These are phyloP conservation scores for Ceratobasidium sp. DNA, from an alignment of 1,284 basidiomycete genomes.

Conservation along the genomic window DNA sequence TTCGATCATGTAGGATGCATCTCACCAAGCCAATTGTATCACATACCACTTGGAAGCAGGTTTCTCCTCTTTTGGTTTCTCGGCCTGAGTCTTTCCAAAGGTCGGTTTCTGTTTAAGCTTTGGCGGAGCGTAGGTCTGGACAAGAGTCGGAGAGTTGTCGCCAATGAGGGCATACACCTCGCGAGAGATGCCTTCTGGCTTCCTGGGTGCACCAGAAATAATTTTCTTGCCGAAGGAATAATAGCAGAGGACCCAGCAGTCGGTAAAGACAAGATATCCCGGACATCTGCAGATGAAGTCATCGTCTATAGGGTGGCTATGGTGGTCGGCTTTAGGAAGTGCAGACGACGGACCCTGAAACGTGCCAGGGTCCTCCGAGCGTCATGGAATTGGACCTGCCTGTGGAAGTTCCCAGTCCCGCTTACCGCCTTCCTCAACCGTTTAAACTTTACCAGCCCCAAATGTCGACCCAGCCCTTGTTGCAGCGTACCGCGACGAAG, in stretches of 20 bases:
- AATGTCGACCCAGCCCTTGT: slow-evolving; percentile 98
- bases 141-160: slow-evolving; percentile 83
- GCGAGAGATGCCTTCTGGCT: slow-evolving; percentile 89
- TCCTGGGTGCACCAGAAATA: slow-evolving; percentile 52
- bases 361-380: slow-evolving; percentile 29
- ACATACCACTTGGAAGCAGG: slow-evolving; percentile 46
- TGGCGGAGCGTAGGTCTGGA: slow-evolving; percentile 61
- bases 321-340: slow-evolving; percentile 18
- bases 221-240: slow-evolving; percentile 49
- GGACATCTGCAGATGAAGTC: slow-evolving; percentile 74
- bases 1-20: slow-evolving; percentile 43
- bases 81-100: slow-evolving; percentile 50
- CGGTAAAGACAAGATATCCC: slow-evolving; percentile 76
- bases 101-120: slow-evolving; percentile 87
- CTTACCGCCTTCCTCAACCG: slow-evolving; percentile 36
- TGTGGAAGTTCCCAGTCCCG: not conserved
- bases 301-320: slow-evolving; percentile 35
- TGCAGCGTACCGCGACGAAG: slow-evolving; percentile 94
- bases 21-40: slow-evolving; percentile 41
- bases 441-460: not conserved
- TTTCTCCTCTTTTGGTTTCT: slow-evolving; percentile 21
- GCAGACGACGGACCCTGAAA: slow-evolving; percentile 15
- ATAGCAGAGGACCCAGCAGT: slow-evolving; percentile 53
- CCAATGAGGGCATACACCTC: slow-evolving; percentile 96
- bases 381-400: slow-evolving; percentile 24